Conservation (phyloP, 2,329 filamentous ascomycete genomes). For the Daldinia sp. region DNA sequence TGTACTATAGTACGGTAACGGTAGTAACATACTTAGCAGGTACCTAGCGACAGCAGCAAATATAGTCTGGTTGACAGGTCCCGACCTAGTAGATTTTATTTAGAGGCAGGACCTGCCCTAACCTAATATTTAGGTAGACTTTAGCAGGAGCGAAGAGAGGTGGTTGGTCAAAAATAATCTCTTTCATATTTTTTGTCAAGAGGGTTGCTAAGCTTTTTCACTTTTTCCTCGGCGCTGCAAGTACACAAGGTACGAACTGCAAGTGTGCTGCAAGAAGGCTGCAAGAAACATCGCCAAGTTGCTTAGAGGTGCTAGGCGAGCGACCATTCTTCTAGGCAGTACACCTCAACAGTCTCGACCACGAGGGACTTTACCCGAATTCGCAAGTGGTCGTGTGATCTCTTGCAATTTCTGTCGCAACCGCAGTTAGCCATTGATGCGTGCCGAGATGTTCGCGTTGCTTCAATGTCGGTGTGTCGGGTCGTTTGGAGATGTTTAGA, state of each 20-base stretch:
- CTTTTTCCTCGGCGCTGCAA: constrained; percentile 37
- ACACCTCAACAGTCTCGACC: constrained; percentile 27
- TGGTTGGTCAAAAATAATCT: constrained; percentile 22
- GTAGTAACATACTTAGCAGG: not conserved
- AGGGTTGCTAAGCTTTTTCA: constrained; percentile 33
- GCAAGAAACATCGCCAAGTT: constrained; percentile 19
- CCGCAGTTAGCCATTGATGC: constrained; percentile 17
- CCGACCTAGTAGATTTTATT: too few relatives aligned
- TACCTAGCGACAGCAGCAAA: not conserved
- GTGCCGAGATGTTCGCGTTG: constrained; percentile 1
- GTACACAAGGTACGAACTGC: too few relatives aligned
- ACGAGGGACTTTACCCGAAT: constrained; percentile 31
- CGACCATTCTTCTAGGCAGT: constrained; percentile 21
- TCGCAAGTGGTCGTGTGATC: constrained; percentile 45
- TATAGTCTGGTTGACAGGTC: constrained; percentile 4
- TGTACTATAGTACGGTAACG: too few relatives aligned
- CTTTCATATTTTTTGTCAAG: not conserved
- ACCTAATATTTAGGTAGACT: too few relatives aligned
- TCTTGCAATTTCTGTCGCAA: constrained; percentile 31
- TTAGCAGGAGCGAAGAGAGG: too few relatives aligned
- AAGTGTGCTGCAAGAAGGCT: constrained; percentile 13
- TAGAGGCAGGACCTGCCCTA: too few relatives aligned
- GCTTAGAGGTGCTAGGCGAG: constrained; percentile 19
- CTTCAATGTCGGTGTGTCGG: not conserved
- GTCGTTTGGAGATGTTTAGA: not conserved